phyloP scores from a whole-genome alignment of 2,329 filamentous ascomycete genomes.

The Sarocladiaceae sp. region DNA sequence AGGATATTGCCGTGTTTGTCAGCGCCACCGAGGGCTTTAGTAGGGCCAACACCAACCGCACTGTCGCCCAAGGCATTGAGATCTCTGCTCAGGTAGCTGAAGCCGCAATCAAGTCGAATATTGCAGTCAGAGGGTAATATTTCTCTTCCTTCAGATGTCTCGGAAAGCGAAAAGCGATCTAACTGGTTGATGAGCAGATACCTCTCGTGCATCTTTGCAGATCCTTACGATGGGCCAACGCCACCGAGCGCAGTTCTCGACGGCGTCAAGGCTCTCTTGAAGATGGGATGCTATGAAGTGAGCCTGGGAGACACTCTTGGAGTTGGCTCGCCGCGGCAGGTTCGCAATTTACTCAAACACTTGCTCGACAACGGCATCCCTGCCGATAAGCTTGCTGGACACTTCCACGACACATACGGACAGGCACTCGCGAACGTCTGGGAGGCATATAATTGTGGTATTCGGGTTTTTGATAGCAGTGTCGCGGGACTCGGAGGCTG shows the following conservation, averaged over 20 bases:
- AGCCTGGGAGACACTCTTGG: slow-evolving; percentile 64
- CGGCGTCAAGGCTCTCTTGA: slow-evolving; percentile 42
- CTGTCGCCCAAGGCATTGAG: slow-evolving; percentile 48
- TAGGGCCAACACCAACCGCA: slow-evolving; percentile 55
- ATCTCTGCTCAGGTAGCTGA: slow-evolving; percentile 45
- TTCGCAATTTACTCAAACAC: slow-evolving; percentile 40
- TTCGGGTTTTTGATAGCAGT: slow-evolving; percentile 63
- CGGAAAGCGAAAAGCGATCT: no score
- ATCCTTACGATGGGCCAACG: slow-evolving; percentile 40
- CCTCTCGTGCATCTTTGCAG: slow-evolving; percentile 52
- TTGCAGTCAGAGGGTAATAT: slow-evolving; percentile 41
- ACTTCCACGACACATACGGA: slow-evolving; percentile 72
- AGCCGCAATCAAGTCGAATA: slow-evolving; percentile 33
- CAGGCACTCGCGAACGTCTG: slow-evolving; percentile 64
- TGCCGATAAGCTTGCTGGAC: slow-evolving; percentile 51
- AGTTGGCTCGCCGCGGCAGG: slow-evolving; percentile 42
- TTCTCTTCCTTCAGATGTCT: neutral
- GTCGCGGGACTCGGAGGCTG: slow-evolving; percentile 65
- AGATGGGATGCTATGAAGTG: slow-evolving; percentile 63
- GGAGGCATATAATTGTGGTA: slow-evolving; percentile 57
- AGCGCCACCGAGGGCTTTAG: slow-evolving; percentile 57
- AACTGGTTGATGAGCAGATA: slow-evolving; percentile 24
- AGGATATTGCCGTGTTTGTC: slow-evolving; percentile 47
- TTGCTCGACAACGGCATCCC: slow-evolving; percentile 49
- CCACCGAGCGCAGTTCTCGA: slow-evolving; percentile 23